These are phyloP conservation scores for Mucor indicus DNA, from an alignment of 371 early-diverging fungal species.

Conservation along the genomic window DNA sequence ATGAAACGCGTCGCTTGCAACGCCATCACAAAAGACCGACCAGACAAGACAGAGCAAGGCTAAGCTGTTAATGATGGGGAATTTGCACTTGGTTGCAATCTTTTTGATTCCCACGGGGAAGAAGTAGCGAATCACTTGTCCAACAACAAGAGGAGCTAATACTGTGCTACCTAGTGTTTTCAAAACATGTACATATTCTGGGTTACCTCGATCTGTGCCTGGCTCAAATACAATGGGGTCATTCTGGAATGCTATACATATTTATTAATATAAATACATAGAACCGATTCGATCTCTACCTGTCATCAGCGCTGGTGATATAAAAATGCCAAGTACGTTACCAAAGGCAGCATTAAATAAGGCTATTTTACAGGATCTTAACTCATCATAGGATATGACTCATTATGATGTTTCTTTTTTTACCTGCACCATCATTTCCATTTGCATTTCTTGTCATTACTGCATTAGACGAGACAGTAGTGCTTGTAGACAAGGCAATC, in stretches of 20 bases:
- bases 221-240: slow-evolving; percentile 37
- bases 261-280: not conserved
- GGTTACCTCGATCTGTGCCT: slow-evolving; percentile 38
- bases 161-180: slow-evolving; percentile 61
- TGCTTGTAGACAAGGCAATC: slow-evolving; percentile 67
- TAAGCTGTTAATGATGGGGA: slow-evolving; percentile 56
- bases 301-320: slow-evolving; percentile 65
- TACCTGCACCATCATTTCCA: slow-evolving; percentile 63
- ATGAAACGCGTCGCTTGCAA: slow-evolving; percentile 53
- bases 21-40: slow-evolving; percentile 75
- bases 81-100: slow-evolving; percentile 45
- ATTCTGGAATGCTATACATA: slow-evolving; percentile 29
- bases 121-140: slow-evolving; percentile 59
- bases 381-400: not conserved
- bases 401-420: not conserved
- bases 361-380: slow-evolving; percentile 24
- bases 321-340: slow-evolving; percentile 65
- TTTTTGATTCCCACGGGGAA: slow-evolving; percentile 50
- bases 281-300: slow-evolving; percentile 20
- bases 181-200: slow-evolving; percentile 55
- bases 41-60: slow-evolving; percentile 68
- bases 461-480: slow-evolving; percentile 78
- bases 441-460: slow-evolving; percentile 73
- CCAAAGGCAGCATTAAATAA: slow-evolving; percentile 71
- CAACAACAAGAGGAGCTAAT: slow-evolving; percentile 61